Conservation (phyloP, 1,284 basidiomycete species). For the Trichosporon inkin region DNA sequence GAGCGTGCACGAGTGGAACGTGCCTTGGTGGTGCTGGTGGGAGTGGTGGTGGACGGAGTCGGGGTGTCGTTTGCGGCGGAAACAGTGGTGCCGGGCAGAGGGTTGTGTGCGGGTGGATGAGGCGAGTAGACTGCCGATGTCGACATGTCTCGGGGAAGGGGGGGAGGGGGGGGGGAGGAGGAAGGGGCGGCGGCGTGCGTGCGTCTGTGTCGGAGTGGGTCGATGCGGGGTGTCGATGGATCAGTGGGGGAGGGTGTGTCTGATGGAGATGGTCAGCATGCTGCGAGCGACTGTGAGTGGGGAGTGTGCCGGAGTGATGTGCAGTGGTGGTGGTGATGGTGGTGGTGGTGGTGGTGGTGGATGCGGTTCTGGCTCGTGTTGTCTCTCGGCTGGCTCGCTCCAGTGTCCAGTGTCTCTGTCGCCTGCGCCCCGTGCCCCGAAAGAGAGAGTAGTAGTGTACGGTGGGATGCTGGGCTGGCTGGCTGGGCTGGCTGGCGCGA, state of each 20-base stretch:
- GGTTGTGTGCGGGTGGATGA: constrained; percentile 11
- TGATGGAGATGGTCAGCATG: neutral
- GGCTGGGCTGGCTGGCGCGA: neutral
- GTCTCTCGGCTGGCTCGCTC: neutral
- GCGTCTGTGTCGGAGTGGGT: no score
- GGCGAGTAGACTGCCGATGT: constrained; percentile 22
- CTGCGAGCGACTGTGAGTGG: no score
- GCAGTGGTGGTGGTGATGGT: no score
- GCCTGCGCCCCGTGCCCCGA: no score
- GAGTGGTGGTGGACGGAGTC: constrained; percentile 6
- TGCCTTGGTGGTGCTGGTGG: constrained; percentile 15
- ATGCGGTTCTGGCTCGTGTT: neutral
- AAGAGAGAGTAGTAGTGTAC: no score
- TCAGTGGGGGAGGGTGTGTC: neutral
- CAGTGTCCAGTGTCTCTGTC: no score
- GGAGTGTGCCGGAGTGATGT: no score
- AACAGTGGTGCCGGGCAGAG: constrained; percentile 1
- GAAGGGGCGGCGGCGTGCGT: neutral
- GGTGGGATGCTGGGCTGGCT: no score
- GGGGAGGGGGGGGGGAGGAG: neutral
- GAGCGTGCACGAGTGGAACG: constrained; percentile 17
- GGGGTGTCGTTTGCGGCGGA: constrained; percentile 1
- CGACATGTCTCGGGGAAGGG: constrained; percentile 17
- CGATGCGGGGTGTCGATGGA: no score
- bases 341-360: neutral